These are phyloP conservation scores for Tetracladium marchalianum DNA, from an alignment of 495 filamentous ascomycete species.

Conservation along the genomic window DNA sequence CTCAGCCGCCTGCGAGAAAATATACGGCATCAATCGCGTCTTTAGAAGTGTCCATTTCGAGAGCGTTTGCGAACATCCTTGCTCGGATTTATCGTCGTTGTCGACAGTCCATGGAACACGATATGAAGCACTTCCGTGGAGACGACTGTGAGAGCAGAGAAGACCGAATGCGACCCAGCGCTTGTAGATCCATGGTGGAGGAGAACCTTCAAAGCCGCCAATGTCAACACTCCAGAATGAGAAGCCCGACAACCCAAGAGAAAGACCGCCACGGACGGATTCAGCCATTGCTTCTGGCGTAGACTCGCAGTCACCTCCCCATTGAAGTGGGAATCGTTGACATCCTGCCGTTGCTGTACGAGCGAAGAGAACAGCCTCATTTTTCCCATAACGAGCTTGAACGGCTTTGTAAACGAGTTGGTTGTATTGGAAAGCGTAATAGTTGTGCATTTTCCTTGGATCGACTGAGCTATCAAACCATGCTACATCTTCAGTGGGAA, in stretches of 20 bases:
- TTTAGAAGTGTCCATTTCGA: slow-evolving; percentile 50
- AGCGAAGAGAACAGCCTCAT: slow-evolving; percentile 57
- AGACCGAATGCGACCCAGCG: slow-evolving; percentile 68
- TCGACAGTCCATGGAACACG: slow-evolving; percentile 66
- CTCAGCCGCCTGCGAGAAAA: slow-evolving; percentile 42
- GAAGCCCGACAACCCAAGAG: slow-evolving; percentile 54
- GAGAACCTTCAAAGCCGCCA: slow-evolving; percentile 62
- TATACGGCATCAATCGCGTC: slow-evolving; percentile 52
- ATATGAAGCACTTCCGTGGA: slow-evolving; percentile 58
- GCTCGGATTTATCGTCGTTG: slow-evolving; percentile 35
- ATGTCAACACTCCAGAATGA: slow-evolving; percentile 65
- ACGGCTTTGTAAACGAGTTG: slow-evolving; percentile 57
- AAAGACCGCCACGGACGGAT: slow-evolving; percentile 58
- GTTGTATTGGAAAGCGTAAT: slow-evolving; percentile 63
- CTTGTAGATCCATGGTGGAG: slow-evolving; percentile 61
- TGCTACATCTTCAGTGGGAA: slow-evolving; percentile 49
- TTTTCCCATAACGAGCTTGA: slow-evolving; percentile 43
- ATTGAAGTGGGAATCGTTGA: slow-evolving; percentile 57
- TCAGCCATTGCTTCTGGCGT: slow-evolving; percentile 67
- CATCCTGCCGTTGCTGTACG: slow-evolving; percentile 56
- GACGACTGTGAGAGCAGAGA: slow-evolving; percentile 54
- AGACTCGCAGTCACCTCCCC: slow-evolving; percentile 61
- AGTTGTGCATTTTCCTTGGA: slow-evolving; percentile 62
- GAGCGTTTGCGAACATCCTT: slow-evolving; percentile 43
- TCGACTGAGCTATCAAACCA: slow-evolving; percentile 47